These are phyloP conservation scores for Pinguiococcus pyrenoidosus DNA, from an alignment of 108 stramenopile species.

Conservation along the genomic window DNA sequence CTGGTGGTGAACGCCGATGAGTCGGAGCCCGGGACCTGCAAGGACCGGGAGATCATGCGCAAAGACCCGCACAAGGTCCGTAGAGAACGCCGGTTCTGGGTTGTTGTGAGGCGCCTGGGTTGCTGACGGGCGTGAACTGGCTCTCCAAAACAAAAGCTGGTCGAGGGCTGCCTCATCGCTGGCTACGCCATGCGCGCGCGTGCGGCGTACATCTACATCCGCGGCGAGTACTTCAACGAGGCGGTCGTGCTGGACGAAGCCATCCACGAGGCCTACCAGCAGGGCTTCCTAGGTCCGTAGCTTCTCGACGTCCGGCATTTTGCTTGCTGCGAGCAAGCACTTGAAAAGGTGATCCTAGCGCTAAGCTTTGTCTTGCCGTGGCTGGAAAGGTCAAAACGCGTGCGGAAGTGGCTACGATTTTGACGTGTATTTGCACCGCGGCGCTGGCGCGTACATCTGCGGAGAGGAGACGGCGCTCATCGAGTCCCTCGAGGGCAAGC, in stretches of 20 bases:
- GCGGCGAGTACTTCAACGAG: constrained; percentile 99
- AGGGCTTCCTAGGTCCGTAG: constrained; percentile 89
- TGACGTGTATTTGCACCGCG: constrained; percentile 97
- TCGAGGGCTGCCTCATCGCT: constrained; percentile 95
- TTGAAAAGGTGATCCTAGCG: background rate
- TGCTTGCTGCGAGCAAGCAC: background rate
- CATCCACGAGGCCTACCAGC: constrained; percentile 94
- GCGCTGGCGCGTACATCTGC: constrained; percentile 99
- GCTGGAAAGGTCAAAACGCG: constrained; percentile 29
- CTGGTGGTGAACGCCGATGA: constrained; percentile 99
- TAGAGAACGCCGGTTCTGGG: too few relatives aligned
- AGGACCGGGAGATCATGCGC: constrained; percentile 99
- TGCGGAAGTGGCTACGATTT: constrained; percentile 96
- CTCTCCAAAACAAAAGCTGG: too few relatives aligned
- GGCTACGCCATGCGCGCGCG: constrained; percentile 98
- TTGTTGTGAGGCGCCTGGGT: too few relatives aligned
- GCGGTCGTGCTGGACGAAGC: constrained; percentile 97
- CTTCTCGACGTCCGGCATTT: background rate
- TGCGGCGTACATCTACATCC: constrained; percentile 99
- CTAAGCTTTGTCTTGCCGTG: background rate
- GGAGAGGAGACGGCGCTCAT: constrained; percentile 99
- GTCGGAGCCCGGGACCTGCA: constrained; percentile 98
- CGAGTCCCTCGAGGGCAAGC: constrained; percentile 72
- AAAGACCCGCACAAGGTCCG: constrained; percentile 96
- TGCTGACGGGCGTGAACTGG: background rate